phyloP scores from a whole-genome alignment of 345 rosid species.

The Boechera retrofracta region DNA sequence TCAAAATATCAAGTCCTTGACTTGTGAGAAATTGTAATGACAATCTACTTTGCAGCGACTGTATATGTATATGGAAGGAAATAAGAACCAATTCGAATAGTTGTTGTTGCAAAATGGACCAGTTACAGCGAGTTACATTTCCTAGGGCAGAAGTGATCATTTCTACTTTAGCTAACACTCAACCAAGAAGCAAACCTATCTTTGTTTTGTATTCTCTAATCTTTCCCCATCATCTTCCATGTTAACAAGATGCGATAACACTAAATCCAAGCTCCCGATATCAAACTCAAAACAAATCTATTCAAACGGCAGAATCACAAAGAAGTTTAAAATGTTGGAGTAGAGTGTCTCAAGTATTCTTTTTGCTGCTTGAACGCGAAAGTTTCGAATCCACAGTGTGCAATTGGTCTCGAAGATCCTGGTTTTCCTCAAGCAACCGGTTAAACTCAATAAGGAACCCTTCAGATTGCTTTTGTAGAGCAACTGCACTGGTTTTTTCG shows the following conservation, averaged over 20 bases:
- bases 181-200: conserved; percentile 30
- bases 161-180: conserved; percentile 26
- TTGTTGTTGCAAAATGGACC: conserved; percentile 13
- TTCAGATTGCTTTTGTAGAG: conserved; percentile 90
- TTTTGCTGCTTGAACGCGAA: conserved; percentile 73
- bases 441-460: conserved; percentile 93
- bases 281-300: conserved; percentile 13
- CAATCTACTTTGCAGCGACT: background rate
- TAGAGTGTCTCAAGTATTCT: conserved; percentile 55
- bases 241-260: conserved; percentile 29
- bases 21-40: background rate
- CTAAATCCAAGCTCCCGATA: conserved; percentile 7
- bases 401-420: conserved; percentile 65
- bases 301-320: conserved; percentile 13
- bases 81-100: background rate
- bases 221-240: conserved; percentile 28
- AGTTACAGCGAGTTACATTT: conserved; percentile 18
- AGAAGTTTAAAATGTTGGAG: conserved; percentile 11
- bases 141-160: conserved; percentile 15
- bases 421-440: conserved; percentile 85
- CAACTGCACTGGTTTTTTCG: conserved; percentile 74
- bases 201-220: conserved; percentile 16
- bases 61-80: background rate
- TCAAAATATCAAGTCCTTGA: background rate
- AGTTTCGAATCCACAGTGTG: conserved; percentile 63